Evolutionary conservation across 108 stramenopile species (phyloP), one percentile per base, ranked within the genome.

Genomic region (Fragilariopsis cylindrus): DNA sequence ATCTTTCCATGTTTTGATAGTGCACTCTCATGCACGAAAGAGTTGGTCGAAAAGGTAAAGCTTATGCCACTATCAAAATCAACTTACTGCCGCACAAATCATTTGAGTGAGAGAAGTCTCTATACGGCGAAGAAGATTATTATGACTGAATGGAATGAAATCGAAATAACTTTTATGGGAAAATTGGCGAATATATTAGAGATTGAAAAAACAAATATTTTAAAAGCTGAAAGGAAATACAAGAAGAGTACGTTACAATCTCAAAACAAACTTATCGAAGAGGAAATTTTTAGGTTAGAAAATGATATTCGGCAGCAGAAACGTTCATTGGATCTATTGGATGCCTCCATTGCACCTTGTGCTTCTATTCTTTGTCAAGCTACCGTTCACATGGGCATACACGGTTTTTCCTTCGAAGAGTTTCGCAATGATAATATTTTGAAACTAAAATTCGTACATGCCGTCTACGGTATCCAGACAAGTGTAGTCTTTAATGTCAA

Each of bases 321-420:
- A 30, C n/a, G 12, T 49, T 44, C 46, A 12, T 7, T 43, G n/a
- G 21, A 47, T 42, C 4, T 63, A 8, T 6, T 50, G 42, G 76
- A 76, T 7, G 76, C 76, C 12, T 48, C 18, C 48, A 30, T 15
- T 16, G 76, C 76, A 42, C 76, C 76, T 13, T 52, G 11, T 11
- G 57, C 76, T 43, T 57, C 67, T 7, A 11, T 76, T 5, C 46
- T 30, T 44, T 76, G 76, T 19, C 76, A 70, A 63, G 76, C 69
- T 9, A 76, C 69, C 4, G 57, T 52, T 5, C 73, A 65, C 43
- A 63, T 76, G 7, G 76, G 69, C 18, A 43, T 76, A 2, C 39
- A 49, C 13, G 76, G 76, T 15, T 76, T 69, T 42, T 60, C 39
- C 47, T 50, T 76, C 3, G 69, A 76, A n/a, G 69, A 69, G 49